A percentile compares a stretch with the other conserved stretches of the same genome.
Conservation (phyloP, 495 filamentous ascomycete species). For the Penicillium atrosanguineum region DNA sequence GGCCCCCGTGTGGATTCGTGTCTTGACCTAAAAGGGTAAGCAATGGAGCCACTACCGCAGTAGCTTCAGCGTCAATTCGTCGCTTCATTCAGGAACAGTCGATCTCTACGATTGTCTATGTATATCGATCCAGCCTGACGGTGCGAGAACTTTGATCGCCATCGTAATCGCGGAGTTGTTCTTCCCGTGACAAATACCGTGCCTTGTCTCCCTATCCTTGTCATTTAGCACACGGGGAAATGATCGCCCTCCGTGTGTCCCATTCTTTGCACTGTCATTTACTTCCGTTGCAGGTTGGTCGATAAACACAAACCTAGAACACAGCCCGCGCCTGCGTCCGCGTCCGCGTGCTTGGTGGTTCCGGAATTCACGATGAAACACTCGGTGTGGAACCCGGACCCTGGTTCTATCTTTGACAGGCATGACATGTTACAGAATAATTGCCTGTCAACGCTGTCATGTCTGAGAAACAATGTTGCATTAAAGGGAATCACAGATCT, state of each 20-base stretch:
- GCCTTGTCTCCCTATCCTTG: neutral
- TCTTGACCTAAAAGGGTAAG: conserved; percentile 2
- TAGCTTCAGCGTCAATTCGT: neutral
- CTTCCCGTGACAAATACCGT: conserved; percentile 17
- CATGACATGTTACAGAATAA: conserved; percentile 1
- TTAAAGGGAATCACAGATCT: neutral
- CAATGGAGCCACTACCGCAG: conserved; percentile 11
- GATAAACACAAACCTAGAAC: conserved; percentile 1
- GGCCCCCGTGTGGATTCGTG: neutral
- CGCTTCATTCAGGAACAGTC: neutral
- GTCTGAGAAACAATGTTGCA: neutral
- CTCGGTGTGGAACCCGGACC: neutral
- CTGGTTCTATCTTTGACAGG: neutral
- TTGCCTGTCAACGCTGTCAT: neutral
- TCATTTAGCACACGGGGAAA: neutral
- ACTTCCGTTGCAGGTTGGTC: neutral
- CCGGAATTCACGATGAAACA: neutral
- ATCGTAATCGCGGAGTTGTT: neutral
- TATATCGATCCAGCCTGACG: conserved; percentile 10
- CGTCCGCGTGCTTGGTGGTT: neutral
- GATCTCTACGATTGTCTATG: conserved; percentile 19
- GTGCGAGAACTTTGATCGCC: conserved; percentile 13
- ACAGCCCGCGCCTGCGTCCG: neutral
- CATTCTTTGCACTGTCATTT: neutral
- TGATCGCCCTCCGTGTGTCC: conserved; percentile 2